phyloP scores from a whole-genome alignment of 1,139 yeast species.

The Pichia norvegensis region DNA sequence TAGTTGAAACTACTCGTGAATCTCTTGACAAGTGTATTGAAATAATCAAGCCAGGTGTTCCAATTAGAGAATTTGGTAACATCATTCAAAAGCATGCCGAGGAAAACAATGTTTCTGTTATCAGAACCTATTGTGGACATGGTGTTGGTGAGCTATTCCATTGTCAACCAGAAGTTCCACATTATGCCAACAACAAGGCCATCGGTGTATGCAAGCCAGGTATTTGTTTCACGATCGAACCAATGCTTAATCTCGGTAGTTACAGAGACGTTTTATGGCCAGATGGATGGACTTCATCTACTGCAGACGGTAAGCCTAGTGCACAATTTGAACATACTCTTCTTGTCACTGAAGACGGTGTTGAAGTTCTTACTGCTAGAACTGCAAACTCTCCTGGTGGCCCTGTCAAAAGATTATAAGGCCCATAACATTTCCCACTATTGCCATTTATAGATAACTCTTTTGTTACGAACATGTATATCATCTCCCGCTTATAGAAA shows the following conservation, averaged over 20 bases:
- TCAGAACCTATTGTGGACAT: constrained; percentile 89
- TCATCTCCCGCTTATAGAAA: neutral
- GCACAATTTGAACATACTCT: constrained; percentile 97
- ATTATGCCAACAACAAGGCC: constrained; percentile 88
- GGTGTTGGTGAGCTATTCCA: constrained; percentile 88
- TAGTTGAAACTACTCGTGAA: constrained; percentile 93
- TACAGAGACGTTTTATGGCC: constrained; percentile 88
- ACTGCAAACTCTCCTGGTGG: constrained; percentile 82
- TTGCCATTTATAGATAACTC: neutral
- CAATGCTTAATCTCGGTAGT: constrained; percentile 90
- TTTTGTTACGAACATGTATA: neutral
- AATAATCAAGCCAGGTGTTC: constrained; percentile 83
- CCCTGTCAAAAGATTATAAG: constrained; percentile 43
- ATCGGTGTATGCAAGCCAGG: constrained; percentile 94
- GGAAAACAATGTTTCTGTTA: constrained; percentile 74
- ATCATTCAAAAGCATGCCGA: constrained; percentile 83
- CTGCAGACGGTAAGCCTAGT: constrained; percentile 78
- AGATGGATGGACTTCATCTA: constrained; percentile 93
- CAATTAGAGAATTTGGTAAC: constrained; percentile 83
- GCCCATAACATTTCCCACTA: neutral
- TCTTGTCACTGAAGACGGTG: constrained; percentile 88
- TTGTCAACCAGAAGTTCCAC: constrained; percentile 89
- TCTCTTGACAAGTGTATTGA: constrained; percentile 77
- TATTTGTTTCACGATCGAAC: constrained; percentile 95
- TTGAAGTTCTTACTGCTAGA: constrained; percentile 84